phyloP scores from a whole-genome alignment of 2,329 filamentous ascomycete species.

The Alternaria triticimaculans region DNA sequence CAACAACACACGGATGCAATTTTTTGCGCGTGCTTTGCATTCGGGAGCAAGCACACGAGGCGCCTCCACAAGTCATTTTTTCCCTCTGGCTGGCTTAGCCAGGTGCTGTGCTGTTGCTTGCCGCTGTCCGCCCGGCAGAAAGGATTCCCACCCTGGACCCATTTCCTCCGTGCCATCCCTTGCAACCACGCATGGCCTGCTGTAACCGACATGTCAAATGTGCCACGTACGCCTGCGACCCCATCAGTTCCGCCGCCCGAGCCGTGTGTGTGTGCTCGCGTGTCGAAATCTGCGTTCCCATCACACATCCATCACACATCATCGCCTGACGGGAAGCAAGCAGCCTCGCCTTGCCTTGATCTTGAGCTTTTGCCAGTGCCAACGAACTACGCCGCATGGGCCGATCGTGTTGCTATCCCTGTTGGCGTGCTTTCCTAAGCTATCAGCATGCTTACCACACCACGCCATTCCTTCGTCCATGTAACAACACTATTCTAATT shows the following conservation, averaged over 20 bases:
- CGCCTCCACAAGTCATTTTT: slow-evolving; percentile 1
- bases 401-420: background rate
- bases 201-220: slow-evolving; percentile 4
- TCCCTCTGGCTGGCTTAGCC: background rate
- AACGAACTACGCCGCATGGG: background rate
- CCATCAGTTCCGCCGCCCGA: slow-evolving; percentile 7
- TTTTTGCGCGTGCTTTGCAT: background rate
- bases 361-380: background rate
- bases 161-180: slow-evolving; percentile 15
- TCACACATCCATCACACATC: background rate
- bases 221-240: slow-evolving; percentile 7
- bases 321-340: background rate
- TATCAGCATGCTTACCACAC: background rate
- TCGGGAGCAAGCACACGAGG: background rate
- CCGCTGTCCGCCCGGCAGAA: slow-evolving; percentile 3
- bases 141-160: slow-evolving; percentile 12
- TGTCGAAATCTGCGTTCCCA: background rate
- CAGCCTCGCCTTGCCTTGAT: background rate
- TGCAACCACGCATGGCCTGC: background rate
- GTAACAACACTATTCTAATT: background rate
- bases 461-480: background rate
- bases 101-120: background rate
- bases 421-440: background rate
- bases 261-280: background rate
- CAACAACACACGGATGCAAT: background rate